Evolutionary conservation across 2,329 filamentous ascomycete species (phyloP), one percentile per base, ranked within the genome.

Genomic region (Fusarium ramigenum): DNA sequence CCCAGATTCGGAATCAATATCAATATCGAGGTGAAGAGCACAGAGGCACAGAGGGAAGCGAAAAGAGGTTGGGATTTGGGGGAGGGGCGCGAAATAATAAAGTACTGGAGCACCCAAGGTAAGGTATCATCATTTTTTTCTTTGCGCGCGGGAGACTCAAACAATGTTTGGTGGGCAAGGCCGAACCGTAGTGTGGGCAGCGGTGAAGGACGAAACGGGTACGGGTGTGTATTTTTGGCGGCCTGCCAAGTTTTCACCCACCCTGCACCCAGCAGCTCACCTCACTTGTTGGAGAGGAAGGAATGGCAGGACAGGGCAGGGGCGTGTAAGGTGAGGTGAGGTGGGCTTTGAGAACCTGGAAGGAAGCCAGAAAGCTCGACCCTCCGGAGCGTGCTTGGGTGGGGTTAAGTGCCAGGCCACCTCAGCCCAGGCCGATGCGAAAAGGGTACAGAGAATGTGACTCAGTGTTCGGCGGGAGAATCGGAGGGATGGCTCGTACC

Each of bases 31-130:
- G 65, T 76, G 72, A 77, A 73, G 63, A 75, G 75, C 69, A 67
- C 65, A 69, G 71, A 74, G 62, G 60, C 65, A 73, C 65, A 72
- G 57, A 70, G 50, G 60, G 54, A 73, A 73, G 62, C 63, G 42
- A 69, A 64, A 70, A 73, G 68, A 77, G 71, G 76, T 71, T 78
- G 73, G 73, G 63, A 61, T 61, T 63, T 60, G 70, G 62, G 70
- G 66, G 65, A 68, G 75, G 73, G 75, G 69, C 70, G 75, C 75
- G 75, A 76, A 77, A 78, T 78, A 78, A 77, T 75, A 77, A 69
- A 69, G 66, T 40, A 67, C 46, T 75, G 74, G 63, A 69, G 66
- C 49, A 67, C 53, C 62, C 56, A 69, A 69, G 65, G 65, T 69
- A 69, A 69, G 59, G 66, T 69, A 69, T 69, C 65, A 69, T 69